phyloP scores from a whole-genome alignment of 352 stramenopile genomes.

The Phytophthora hibernalis region DNA sequence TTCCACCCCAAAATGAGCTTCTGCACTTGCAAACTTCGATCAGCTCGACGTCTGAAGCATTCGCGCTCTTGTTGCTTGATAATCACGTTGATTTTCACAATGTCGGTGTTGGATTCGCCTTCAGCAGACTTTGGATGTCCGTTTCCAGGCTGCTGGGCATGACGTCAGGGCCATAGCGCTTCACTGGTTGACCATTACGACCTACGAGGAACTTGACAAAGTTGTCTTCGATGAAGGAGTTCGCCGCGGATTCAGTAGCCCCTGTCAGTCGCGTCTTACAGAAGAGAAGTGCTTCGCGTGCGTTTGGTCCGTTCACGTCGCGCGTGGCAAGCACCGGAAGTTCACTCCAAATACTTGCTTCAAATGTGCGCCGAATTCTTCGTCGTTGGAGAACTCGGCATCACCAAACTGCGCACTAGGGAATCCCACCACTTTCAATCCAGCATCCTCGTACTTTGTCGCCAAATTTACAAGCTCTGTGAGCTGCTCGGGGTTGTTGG shows the following conservation, averaged over 20 bases:
- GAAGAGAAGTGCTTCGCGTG: constrained; percentile 80
- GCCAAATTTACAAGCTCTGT: constrained; percentile 72
- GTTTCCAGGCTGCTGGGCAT: constrained; percentile 36
- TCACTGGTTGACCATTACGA: constrained; percentile 72
- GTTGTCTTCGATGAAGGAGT: constrained; percentile 89
- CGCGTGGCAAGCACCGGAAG: constrained; percentile 75
- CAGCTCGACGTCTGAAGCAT: background rate
- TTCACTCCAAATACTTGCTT: constrained; percentile 28
- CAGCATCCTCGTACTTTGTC: constrained; percentile 59
- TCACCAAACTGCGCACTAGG: constrained; percentile 89
- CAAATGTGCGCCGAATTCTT: constrained; percentile 31
- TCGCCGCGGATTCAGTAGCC: constrained; percentile 34
- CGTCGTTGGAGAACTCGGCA: constrained; percentile 64
- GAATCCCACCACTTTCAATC: constrained; percentile 79
- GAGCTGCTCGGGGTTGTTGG: constrained; percentile 66
- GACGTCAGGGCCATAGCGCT: constrained; percentile 54
- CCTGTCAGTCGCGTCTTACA: constrained; percentile 76
- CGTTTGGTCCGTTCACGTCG: constrained; percentile 89
- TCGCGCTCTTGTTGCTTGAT: background rate
- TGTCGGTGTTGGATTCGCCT: background rate
- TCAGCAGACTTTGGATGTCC: constrained; percentile 47
- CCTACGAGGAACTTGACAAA: constrained; percentile 92
- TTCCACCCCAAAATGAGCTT: constrained; percentile 10
- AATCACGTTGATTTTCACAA: background rate
- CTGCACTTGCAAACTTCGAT: constrained; percentile 17